These are phyloP conservation scores for bread wheat (Triticum aestivum) DNA, from an alignment of 176 grass and related monocot genomes.

Conservation along the genomic window IWGSC_CS_RefSeq_v2.1 NC_057807.1:269106724-269107223, in stretches of 20 bases:
- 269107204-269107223: slow-evolving; percentile 78
- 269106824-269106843: slow-evolving; percentile 4
- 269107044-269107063: not conserved
- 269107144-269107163: not conserved
- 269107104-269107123: not conserved
- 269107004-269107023: not conserved
- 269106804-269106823: not conserved
- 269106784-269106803: not conserved
- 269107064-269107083: not conserved
- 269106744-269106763: not conserved
- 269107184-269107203: slow-evolving; percentile 96
- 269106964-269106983: slow-evolving; percentile 98
- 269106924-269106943: slow-evolving; percentile 84
- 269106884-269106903: not conserved
- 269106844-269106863: not conserved
- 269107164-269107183: slow-evolving; percentile 20
- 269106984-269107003: not conserved
- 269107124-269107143: not conserved
- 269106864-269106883: not conserved
- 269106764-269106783: not conserved
- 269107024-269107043: not conserved
- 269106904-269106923: slow-evolving; percentile 81
- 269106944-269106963: slow-evolving; percentile 83
- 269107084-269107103: not conserved
- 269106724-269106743: not conserved